These are phyloP conservation scores for Castanea sativa DNA, from an alignment of 306 rosid genomes.

Conservation along the genomic window DNA sequence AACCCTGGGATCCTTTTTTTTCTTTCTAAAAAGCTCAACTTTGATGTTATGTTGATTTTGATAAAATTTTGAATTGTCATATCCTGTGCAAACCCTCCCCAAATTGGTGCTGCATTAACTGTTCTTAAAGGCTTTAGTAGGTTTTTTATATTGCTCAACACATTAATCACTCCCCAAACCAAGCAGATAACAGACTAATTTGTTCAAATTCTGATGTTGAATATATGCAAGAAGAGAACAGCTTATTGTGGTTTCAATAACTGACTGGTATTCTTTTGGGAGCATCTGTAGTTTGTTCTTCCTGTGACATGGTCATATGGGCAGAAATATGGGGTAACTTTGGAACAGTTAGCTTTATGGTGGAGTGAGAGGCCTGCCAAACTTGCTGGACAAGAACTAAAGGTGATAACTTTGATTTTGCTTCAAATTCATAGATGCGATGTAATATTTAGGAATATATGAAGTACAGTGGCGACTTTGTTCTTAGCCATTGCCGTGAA, in stretches of 20 bases:
- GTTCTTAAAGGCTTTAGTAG: too few relatives aligned
- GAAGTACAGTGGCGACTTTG: background rate
- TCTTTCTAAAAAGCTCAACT: too few relatives aligned
- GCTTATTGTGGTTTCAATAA: slow-evolving; percentile 3
- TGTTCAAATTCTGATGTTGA: background rate
- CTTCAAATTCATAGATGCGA: background rate
- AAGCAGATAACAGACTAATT: background rate
- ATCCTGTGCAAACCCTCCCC: too few relatives aligned
- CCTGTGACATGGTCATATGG: slow-evolving; percentile 87
- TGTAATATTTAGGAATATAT: background rate
- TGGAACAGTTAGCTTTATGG: slow-evolving; percentile 76
- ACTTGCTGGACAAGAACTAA: slow-evolving; percentile 69
- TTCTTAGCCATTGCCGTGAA: background rate
- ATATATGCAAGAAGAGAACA: slow-evolving; percentile 1
- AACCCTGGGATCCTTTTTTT: too few relatives aligned
- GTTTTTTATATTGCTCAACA: too few relatives aligned
- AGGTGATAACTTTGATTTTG: slow-evolving; percentile 40
- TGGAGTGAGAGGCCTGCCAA: slow-evolving; percentile 93
- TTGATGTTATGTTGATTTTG: too few relatives aligned
- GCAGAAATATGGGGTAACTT: slow-evolving; percentile 66
- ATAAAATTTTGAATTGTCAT: too few relatives aligned
- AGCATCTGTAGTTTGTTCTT: slow-evolving; percentile 65
- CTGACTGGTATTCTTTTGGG: slow-evolving; percentile 20
- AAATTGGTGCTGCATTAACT: too few relatives aligned
- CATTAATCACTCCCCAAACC: background rate